Evolutionary conservation across 352 stramenopile genomes (phyloP).

Genomic region (Pythium volutum): DNA sequence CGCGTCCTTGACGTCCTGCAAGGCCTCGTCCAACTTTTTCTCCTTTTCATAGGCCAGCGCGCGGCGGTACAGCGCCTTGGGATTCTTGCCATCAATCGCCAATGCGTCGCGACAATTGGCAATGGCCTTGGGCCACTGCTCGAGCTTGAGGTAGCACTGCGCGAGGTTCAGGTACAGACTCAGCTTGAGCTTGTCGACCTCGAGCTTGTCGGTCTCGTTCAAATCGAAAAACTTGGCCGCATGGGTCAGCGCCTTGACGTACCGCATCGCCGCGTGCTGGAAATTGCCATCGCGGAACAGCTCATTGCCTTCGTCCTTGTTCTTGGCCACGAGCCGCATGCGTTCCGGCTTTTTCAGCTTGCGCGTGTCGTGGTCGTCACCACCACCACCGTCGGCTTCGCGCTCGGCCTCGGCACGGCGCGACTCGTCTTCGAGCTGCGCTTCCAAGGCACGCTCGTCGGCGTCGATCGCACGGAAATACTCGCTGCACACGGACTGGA

Average conservation of each 20-base stretch:
- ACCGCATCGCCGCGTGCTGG: constrained; percentile 83
- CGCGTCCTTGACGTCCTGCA: constrained; percentile 56
- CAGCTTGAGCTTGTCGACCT: constrained; percentile 89
- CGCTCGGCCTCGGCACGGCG: constrained; percentile 70
- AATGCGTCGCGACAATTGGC: constrained; percentile 87
- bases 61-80: constrained; percentile 87
- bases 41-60: constrained; percentile 86
- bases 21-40: constrained; percentile 78
- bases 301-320: constrained; percentile 95
- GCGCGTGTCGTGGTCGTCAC: constrained; percentile 91
- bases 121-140: constrained; percentile 81
- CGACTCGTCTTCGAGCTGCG: constrained; percentile 74
- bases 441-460: constrained; percentile 63
- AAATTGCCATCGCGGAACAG: constrained; percentile 92
- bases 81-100: constrained; percentile 61
- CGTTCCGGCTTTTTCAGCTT: constrained; percentile 92
- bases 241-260: constrained; percentile 90
- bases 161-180: constrained; percentile 91
- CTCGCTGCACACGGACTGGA: constrained; percentile 43
- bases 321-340: constrained; percentile 92
- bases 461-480: constrained; percentile 72
- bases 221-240: constrained; percentile 93
- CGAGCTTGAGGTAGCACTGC: constrained; percentile 93
- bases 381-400: constrained; percentile 52
- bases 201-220: constrained; percentile 65